Evolutionary conservation across 2,329 filamentous ascomycete species (phyloP), one percentile per base, ranked within the genome.

Genomic region (Botrytis sinoallii): DNA sequence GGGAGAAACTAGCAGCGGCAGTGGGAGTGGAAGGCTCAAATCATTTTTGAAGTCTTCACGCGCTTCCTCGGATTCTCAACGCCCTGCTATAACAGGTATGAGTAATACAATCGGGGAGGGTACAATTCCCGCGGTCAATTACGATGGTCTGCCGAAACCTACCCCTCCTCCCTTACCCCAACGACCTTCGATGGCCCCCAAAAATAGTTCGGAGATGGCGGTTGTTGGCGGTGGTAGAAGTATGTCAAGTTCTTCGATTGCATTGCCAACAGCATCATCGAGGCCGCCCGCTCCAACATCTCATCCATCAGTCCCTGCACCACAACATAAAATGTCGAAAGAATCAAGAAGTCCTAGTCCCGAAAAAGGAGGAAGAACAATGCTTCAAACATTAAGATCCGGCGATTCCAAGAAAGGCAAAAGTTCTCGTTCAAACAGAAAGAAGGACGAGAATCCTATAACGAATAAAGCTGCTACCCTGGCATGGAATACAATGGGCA

Each of bases 71-170:
- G 71, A 72, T 29, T 68, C 71, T 68, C 40, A 38, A 40, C 22
- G 22, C 18, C 29, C 52, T 38, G 1, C 32, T 38, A 14, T 42
- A 32, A 16, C 40, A 40, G 57, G 25, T 25, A 16, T 12, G 35
- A 42, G 77, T 73, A 29, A 76, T 75, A 77, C 75, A 75, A 92
- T 97, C 79, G 94, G 93, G 59, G 88, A 91, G 76, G 93, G 93
- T 20, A 96, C 93, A 1, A 91, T 97, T 76, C 93, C 93, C 65
- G 92, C 93, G 12, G 88, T 95, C 67, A 90, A 87, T 74, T 97
- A 97, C 80, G 88, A 90, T 7, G 92, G 97, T 77, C 85, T 97
- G n/a, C 92, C 92, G n/a, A 89, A 90, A 73, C 92, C 92, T 20
- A 55, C 65, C 55, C 79, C 84, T 20, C 60, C 89, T 16, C 86